Percentiles rank a stretch among this genome's conserved stretches.
Evolutionary conservation across 306 rosid genomes (phyloP).

Genomic region (Corylus avellana): DNA sequence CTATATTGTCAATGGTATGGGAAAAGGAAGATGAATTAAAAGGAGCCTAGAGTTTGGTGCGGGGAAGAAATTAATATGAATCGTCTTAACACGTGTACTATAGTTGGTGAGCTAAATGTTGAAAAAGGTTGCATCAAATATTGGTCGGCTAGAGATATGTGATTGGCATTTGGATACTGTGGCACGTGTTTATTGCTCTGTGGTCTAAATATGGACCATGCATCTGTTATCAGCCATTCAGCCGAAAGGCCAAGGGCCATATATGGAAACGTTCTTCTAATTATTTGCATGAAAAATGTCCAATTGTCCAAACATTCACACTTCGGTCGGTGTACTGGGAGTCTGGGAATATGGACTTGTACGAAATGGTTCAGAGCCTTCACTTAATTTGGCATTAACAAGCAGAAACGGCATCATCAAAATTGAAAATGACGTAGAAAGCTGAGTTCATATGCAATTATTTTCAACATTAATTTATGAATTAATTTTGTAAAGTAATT

Average conservation of each 20-base stretch:
- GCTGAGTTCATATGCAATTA: not conserved
- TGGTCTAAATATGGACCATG: conserved; percentile 26
- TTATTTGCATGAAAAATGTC: conserved; percentile 23
- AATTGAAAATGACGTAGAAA: not conserved
- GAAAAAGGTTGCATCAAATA: conserved; percentile 45
- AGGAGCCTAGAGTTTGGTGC: conserved; percentile 21
- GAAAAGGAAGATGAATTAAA: not conserved
- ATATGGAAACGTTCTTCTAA: conserved; percentile 38
- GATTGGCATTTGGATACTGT: conserved; percentile 14
- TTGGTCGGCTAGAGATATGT: conserved; percentile 58
- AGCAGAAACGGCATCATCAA: not conserved
- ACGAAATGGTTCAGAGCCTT: not conserved
- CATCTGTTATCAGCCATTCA: conserved; percentile 16
- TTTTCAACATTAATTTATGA: not conserved
- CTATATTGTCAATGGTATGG: conserved; percentile 16
- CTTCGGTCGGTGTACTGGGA: not conserved
- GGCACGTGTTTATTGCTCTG: conserved; percentile 31
- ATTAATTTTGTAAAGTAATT: not conserved
- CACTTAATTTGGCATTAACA: not conserved
- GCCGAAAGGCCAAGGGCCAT: conserved; percentile 12
- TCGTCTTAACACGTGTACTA: conserved; percentile 38
- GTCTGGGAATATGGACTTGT: no score
- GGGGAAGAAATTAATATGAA: conserved; percentile 18
- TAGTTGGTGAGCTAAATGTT: conserved; percentile 79
- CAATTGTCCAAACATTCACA: conserved; percentile 32